Evolutionary conservation across 83 land plant species (phyloP).

Genomic region (Picea abies): DNA sequence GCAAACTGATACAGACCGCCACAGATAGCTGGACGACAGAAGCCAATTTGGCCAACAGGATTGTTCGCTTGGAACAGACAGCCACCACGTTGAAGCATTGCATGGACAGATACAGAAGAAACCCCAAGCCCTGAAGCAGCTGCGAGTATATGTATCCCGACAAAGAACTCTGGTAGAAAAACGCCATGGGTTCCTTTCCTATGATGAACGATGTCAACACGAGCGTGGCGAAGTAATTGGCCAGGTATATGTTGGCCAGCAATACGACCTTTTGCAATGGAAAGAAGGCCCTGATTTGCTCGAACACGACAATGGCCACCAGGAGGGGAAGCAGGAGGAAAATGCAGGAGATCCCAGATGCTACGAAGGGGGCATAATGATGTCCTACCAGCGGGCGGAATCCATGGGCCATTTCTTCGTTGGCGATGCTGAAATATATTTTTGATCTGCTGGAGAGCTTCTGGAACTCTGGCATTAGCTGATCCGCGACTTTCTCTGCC

Average conservation of each 20-base stretch:
- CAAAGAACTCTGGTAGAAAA: conserved; percentile 16
- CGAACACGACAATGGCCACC: conserved; percentile 27
- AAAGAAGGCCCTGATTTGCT: conserved; percentile 28
- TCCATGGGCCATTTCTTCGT: conserved; percentile 29
- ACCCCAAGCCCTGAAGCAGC: conserved; percentile 26
- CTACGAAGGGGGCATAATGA: conserved; percentile 33
- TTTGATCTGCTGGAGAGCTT: conserved; percentile 23
- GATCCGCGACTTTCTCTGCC: conserved; percentile 30
- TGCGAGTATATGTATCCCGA: conserved; percentile 9
- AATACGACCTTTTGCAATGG: conserved; percentile 31
- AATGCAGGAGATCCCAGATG: conserved; percentile 24
- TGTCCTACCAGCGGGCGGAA: conserved; percentile 30
- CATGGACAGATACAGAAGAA: conserved; percentile 21
- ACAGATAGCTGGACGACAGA: neutral
- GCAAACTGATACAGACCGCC: too few relatives aligned
- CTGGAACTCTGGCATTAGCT: conserved; percentile 21
- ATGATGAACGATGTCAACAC: conserved; percentile 25
- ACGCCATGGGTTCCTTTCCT: conserved; percentile 35
- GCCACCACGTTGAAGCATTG: conserved; percentile 2
- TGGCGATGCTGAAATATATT: conserved; percentile 24
- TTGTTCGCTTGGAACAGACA: neutral
- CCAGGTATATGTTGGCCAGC: conserved; percentile 32
- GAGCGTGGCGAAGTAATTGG: conserved; percentile 32
- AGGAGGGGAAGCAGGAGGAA: conserved; percentile 26
- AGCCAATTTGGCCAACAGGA: neutral